These are phyloP conservation scores for Asterophora parasitica DNA, from an alignment of 768 basidiomycete genomes.

Conservation along the genomic window DNA sequence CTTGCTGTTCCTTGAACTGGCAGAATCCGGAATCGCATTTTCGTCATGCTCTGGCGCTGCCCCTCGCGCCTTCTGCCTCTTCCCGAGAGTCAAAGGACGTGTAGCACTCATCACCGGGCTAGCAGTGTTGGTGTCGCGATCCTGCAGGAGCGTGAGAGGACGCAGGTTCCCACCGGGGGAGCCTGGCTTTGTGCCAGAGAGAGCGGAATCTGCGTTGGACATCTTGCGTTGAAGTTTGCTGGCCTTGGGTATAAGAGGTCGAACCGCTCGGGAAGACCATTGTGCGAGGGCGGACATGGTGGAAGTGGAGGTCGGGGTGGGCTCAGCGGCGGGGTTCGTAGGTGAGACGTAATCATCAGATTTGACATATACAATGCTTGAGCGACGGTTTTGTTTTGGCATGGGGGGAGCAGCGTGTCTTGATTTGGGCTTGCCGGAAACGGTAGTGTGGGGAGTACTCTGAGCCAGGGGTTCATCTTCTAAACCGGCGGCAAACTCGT, in stretches of 20 bases:
- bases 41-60: slow-evolving; percentile 28
- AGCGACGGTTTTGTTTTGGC: slow-evolving; percentile 37
- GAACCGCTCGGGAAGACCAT: slow-evolving; percentile 47
- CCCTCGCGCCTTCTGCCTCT: slow-evolving; percentile 43
- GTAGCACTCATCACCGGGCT: slow-evolving; percentile 25
- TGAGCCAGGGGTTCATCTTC: slow-evolving; percentile 48
- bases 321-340: slow-evolving; percentile 19
- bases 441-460: slow-evolving; percentile 58
- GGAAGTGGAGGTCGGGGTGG: slow-evolving; percentile 22
- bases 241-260: slow-evolving; percentile 49
- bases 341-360: slow-evolving; percentile 40
- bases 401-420: slow-evolving; percentile 32
- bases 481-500: slow-evolving; percentile 42
- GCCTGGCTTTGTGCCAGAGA: slow-evolving; percentile 28
- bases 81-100: slow-evolving; percentile 54
- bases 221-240: slow-evolving; percentile 44
- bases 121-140: slow-evolving; percentile 41
- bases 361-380: slow-evolving; percentile 63
- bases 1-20: slow-evolving; percentile 31
- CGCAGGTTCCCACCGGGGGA: slow-evolving; percentile 49
- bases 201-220: slow-evolving; percentile 22
- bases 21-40: slow-evolving; percentile 33
- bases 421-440: slow-evolving; percentile 29
- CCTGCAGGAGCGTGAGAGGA: slow-evolving; percentile 57
- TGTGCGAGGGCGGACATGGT: slow-evolving; percentile 36